Evolutionary conservation across 169 alveolate genomes (phyloP).

Genomic region (Cryptosporidium andersoni): DNA sequence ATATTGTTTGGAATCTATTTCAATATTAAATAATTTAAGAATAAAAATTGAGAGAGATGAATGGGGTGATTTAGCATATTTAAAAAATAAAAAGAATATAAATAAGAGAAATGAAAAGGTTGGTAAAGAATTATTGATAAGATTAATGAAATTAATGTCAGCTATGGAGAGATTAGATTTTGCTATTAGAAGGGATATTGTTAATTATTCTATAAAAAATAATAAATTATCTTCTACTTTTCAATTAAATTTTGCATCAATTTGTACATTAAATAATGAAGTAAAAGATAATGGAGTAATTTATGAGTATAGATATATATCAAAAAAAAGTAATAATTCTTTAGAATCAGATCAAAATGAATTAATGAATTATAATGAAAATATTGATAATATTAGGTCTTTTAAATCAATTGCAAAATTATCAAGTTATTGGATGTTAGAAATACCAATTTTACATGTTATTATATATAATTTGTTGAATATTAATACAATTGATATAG

Average conservation of each 20-base stretch:
- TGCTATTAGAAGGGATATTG: slow-evolving; percentile 40
- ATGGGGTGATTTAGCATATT: slow-evolving; percentile 52
- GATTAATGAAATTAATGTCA: slow-evolving; percentile 48
- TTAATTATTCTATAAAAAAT: slow-evolving; percentile 4
- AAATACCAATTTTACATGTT: slow-evolving; percentile 13
- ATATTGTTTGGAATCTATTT: slow-evolving; percentile 27
- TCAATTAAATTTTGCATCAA: slow-evolving; percentile 8
- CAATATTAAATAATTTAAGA: slow-evolving; percentile 34
- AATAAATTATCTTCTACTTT: slow-evolving; percentile 10
- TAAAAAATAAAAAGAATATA: background rate
- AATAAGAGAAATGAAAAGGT: background rate
- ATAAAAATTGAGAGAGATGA: slow-evolving; percentile 1
- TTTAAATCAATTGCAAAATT: slow-evolving; percentile 43
- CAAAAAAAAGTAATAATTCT: background rate
- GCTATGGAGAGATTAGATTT: slow-evolving; percentile 49
- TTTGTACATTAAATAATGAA: background rate
- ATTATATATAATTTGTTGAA: slow-evolving; percentile 23
- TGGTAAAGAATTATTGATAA: slow-evolving; percentile 12
- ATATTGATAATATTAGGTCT: slow-evolving; percentile 16
- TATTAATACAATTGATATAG: background rate
- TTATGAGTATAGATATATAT: background rate
- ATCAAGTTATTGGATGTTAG: slow-evolving; percentile 53
- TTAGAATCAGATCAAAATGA: slow-evolving; percentile 1
- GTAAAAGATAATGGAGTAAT: background rate
- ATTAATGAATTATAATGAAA: slow-evolving; percentile 12